phyloP scores from a whole-genome alignment of 2,329 filamentous ascomycete species.

The Elsinoe australis region DNA sequence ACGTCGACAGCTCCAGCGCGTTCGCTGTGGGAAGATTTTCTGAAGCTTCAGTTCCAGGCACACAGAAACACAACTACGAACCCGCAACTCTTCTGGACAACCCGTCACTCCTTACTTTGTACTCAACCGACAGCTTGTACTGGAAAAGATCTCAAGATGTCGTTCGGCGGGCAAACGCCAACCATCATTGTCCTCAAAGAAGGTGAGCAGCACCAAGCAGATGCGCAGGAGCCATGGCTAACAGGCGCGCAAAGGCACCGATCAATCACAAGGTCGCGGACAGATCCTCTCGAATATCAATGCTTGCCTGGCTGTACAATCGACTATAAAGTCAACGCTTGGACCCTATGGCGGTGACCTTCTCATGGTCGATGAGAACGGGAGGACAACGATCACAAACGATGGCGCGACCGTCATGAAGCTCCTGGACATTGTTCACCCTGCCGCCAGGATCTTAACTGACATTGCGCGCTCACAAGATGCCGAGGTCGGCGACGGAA shows the following conservation, averaged over 20 bases:
- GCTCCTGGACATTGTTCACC: conserved; percentile 97
- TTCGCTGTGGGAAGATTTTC: conserved; percentile 7
- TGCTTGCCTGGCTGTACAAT: conserved; percentile 90
- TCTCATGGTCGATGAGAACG: conserved; percentile 91
- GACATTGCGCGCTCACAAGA: conserved; percentile 99
- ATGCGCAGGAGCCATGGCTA: not conserved
- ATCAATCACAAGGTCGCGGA: conserved; percentile 92
- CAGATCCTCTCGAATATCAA: conserved; percentile 98
- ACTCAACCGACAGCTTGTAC: no score
- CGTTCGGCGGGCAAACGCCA: conserved; percentile 93
- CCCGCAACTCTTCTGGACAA: not conserved
- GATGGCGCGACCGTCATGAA: conserved; percentile 99
- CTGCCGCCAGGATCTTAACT: conserved; percentile 90
- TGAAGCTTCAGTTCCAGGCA: conserved; percentile 3
- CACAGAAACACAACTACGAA: not conserved
- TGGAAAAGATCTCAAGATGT: conserved; percentile 66
- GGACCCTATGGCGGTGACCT: conserved; percentile 96
- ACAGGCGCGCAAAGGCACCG: conserved; percentile 60
- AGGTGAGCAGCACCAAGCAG: conserved; percentile 52
- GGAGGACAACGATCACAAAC: conserved; percentile 95
- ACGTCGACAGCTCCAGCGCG: conserved; percentile 12
- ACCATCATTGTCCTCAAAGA: conserved; percentile 98
- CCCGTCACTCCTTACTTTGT: not conserved
- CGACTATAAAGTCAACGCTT: conserved; percentile 89
- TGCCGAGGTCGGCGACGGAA: conserved; percentile 96